Conservation (phyloP, 1,284 basidiomycete genomes). For the Microbotryum intermedium region DNA sequence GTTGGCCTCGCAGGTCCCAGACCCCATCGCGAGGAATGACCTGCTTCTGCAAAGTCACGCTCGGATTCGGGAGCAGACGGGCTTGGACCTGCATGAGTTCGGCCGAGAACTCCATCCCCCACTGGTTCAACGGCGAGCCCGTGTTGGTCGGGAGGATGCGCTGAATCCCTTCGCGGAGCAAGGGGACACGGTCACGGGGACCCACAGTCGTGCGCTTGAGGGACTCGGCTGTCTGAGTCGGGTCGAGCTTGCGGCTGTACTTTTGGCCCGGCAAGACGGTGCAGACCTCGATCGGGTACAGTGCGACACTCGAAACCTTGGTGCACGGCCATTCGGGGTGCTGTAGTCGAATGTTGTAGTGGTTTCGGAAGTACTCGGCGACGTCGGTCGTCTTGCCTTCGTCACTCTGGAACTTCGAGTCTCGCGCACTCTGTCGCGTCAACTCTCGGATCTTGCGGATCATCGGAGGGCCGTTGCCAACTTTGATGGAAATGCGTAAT, state of each 20-base stretch:
- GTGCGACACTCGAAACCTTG: conserved; percentile 5
- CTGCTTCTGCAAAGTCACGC: background rate
- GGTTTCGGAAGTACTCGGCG: conserved; percentile 4
- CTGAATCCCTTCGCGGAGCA: background rate
- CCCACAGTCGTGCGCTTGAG: conserved; percentile 18
- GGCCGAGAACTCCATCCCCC: background rate
- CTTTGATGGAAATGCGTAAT: background rate
- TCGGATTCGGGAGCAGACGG: conserved; percentile 4
- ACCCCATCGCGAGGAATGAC: background rate
- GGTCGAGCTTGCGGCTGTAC: conserved; percentile 6
- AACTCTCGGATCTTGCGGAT: conserved; percentile 7
- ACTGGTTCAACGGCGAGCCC: background rate
- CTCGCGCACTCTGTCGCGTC: background rate
- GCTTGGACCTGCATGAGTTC: conserved; percentile 4
- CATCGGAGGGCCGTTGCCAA: background rate
- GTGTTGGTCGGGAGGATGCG: conserved; percentile 2
- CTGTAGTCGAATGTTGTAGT: background rate
- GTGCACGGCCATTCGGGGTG: conserved; percentile 16
- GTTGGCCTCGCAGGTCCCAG: conserved; percentile 4
- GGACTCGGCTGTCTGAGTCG: conserved; percentile 7
- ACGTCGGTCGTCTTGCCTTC: conserved; percentile 3
- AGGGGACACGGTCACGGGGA: conserved; percentile 1
- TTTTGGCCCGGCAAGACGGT: conserved; percentile 5
- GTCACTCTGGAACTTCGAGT: background rate
- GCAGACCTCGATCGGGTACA: conserved; percentile 19